Base-by-base conservation (phyloP, 352 stramenopile genomes). In the Globisporangium recalcitrans region DNA sequence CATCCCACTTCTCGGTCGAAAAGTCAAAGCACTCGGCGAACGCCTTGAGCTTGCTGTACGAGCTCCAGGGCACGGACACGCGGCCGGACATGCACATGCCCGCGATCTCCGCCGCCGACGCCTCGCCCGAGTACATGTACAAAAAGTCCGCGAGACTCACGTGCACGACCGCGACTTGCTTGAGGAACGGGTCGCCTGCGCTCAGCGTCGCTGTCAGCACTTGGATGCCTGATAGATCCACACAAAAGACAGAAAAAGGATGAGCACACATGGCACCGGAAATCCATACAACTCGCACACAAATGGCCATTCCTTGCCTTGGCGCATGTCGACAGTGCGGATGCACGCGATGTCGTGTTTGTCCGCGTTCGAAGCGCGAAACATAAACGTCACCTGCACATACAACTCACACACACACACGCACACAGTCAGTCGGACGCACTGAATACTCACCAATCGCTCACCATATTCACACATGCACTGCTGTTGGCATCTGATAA, bases 11-110 rank as follows among this genome's bases (percentile, higher is more conserved):
- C 34, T 94, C 79, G 13, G 71, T 82, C 22, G 85, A 87, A 63
- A 94, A 94, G 71, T 94, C 78, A 56, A 94, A 94, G 63, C 77
- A 90, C 63, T 94, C 82, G 7, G 85, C 85, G 65, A 94, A 94
- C 4, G 85, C 77, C 65, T 90, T 91, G 58, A 94, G 70, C 51
- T 89, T 92, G 68, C 82, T 71, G 71, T 90, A 91, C 9, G 80
- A 77, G 47, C 74, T 90, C 85, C 85, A 94, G n/a, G 82, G 72
- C 40, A 94, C 80, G 2, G 78, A 87, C 53, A 94, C 85, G n/a
- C 83, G 83, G 27, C 85, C 85, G 10, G 85, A 92, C 79, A 94
- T 90, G 69, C 83, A 85, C 78, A 94, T 90, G 13, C 82, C 75
- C 0, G 85, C 85, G 46, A 94, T 94, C 65, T 94, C 85, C 21